Evolutionary conservation across 1,284 basidiomycete species (phyloP).

Genomic region (Moesziomyces antarcticus): DNA sequence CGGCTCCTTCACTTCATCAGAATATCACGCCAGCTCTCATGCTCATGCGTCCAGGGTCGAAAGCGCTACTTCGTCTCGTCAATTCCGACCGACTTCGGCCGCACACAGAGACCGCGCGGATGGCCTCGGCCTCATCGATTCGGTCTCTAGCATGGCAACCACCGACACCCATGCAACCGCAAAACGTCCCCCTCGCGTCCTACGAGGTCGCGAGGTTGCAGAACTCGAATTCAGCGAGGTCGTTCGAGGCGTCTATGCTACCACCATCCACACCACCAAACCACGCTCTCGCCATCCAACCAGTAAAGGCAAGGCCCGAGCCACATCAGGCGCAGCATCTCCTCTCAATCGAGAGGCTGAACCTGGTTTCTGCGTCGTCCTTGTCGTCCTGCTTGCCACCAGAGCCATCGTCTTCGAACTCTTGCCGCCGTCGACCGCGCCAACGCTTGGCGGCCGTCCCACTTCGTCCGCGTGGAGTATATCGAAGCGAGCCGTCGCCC

Average conservation of each 20-base stretch:
- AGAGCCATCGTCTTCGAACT: conserved; percentile 56
- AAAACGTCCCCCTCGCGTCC: conserved; percentile 11
- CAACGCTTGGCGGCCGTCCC: not conserved
- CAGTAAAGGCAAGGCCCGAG: conserved; percentile 23
- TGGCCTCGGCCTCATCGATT: conserved; percentile 20
- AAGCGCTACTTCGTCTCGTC: not conserved
- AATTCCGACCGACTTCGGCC: not conserved
- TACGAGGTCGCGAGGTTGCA: conserved; percentile 49
- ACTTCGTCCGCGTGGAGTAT: conserved; percentile 34
- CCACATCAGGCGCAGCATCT: not conserved
- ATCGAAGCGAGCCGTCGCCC: conserved; percentile 32
- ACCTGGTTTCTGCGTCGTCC: conserved; percentile 15
- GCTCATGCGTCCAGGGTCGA: not conserved
- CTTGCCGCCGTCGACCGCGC: conserved; percentile 9
- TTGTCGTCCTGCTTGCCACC: conserved; percentile 50
- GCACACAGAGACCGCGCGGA: conserved; percentile 3
- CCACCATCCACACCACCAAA: conserved; percentile 14
- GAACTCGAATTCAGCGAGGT: conserved; percentile 61
- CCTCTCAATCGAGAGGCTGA: not conserved
- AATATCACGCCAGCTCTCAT: not conserved
- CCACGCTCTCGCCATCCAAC: not conserved
- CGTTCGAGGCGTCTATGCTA: conserved; percentile 50
- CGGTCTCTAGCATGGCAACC: conserved; percentile 37
- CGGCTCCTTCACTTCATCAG: not conserved
- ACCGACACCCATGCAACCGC: conserved; percentile 26